Conservation (phyloP, 768 basidiomycete genomes). For the Calocera viscosa region DNA sequence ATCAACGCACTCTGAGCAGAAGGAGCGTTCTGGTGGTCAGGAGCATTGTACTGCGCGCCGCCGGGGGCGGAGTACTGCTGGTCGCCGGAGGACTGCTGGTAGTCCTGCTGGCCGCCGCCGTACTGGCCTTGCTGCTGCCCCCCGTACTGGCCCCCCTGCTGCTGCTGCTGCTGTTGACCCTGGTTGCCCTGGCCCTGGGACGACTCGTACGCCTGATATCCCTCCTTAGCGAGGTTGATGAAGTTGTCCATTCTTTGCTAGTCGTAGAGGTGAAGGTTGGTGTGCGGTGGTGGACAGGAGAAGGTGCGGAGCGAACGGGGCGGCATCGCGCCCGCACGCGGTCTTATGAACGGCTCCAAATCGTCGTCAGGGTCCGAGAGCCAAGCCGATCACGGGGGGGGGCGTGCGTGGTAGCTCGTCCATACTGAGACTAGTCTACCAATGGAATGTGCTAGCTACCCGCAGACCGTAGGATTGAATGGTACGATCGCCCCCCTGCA, state of each 20-base stretch:
- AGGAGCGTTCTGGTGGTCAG: not conserved
- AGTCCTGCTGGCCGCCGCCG: constrained; percentile 17
- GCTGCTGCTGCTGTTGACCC: constrained; percentile 25
- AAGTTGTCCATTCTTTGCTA: constrained; percentile 42
- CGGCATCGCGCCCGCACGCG: not conserved
- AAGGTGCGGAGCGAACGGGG: not conserved
- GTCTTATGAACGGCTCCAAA: not conserved
- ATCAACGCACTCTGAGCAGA: constrained; percentile 12
- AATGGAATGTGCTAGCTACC: not conserved
- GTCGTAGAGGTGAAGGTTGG: not conserved
- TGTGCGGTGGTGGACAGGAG: not conserved
- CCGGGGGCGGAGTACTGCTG: constrained; percentile 15
- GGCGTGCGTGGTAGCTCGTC: no score
- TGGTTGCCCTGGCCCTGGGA: constrained; percentile 33
- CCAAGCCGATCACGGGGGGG: no score
- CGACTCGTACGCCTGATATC: constrained; percentile 41
- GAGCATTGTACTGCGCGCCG: not conserved
- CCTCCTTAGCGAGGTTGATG: constrained; percentile 58
- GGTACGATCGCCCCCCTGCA: no score
- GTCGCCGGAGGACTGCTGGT: constrained; percentile 3
- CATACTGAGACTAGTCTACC: not conserved
- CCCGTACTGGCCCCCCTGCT: constrained; percentile 12
- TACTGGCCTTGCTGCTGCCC: constrained; percentile 20
- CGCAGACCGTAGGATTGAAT: not conserved
- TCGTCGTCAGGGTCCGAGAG: not conserved